Conservation (phyloP, 805 yeast species). For the Cyberlindnera galapagoensis region DNA sequence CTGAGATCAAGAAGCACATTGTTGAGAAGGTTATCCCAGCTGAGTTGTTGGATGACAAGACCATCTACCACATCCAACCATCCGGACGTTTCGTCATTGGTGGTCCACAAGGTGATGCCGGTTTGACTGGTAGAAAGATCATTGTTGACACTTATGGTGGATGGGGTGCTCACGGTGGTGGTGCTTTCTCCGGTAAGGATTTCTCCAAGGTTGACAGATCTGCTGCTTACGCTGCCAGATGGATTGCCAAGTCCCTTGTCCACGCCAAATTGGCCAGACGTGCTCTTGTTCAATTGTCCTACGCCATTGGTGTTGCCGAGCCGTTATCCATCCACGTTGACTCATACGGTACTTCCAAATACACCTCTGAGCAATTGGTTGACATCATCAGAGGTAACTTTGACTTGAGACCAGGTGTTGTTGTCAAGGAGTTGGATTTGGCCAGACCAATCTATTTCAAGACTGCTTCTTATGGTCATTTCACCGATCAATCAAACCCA, state of each 20-base stretch:
- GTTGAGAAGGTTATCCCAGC: conserved; percentile 91
- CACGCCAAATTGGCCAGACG: conserved; percentile 94
- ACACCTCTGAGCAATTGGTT: conserved; percentile 84
- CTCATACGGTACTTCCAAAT: conserved; percentile 95
- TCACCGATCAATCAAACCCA: conserved; percentile 97
- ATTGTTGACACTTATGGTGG: conserved; percentile 99
- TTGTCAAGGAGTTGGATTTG: conserved; percentile 92
- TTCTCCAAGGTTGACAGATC: conserved; percentile 99
- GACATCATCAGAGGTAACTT: conserved; percentile 89
- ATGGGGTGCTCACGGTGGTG: conserved; percentile 99
- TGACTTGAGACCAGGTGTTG: conserved; percentile 98
- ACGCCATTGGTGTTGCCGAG: conserved; percentile 99
- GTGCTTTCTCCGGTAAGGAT: conserved; percentile 99
- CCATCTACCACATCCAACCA: conserved; percentile 97
- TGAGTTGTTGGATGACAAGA: conserved; percentile 85
- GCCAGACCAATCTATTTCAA: conserved; percentile 99
- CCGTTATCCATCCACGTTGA: conserved; percentile 97
- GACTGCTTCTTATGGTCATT: conserved; percentile 99
- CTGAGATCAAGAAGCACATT: conserved; percentile 69
- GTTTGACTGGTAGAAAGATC: conserved; percentile 98
- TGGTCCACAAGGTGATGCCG: conserved; percentile 99
- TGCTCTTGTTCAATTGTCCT: conserved; percentile 96
- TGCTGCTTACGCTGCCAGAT: conserved; percentile 99
- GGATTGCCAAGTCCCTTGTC: conserved; percentile 99
- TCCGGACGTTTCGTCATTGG: conserved; percentile 99